A percentile compares a stretch with the other conserved stretches of the same genome.
Conservation (phyloP, 495 filamentous ascomycete species). For the Aspergillus olivimuriae region DNA sequence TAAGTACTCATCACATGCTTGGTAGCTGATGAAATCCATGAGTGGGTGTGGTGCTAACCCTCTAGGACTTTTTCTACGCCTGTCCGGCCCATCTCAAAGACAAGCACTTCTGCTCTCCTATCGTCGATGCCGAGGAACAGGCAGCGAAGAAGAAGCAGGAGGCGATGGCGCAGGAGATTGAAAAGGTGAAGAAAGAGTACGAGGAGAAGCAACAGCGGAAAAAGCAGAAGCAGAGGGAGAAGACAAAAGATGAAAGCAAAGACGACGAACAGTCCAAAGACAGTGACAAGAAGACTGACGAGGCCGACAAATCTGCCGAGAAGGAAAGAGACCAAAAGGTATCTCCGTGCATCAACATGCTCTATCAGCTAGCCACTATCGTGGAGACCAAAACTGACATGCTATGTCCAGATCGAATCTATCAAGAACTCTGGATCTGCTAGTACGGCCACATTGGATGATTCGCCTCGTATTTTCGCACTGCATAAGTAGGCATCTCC, state of each 20-base stretch:
- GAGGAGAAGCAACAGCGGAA: slow-evolving; percentile 37
- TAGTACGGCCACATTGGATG: slow-evolving; percentile 26
- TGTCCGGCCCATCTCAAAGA: slow-evolving; percentile 84
- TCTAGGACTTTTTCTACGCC: slow-evolving; percentile 83
- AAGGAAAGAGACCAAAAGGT: slow-evolving; percentile 55
- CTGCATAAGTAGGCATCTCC: slow-evolving; percentile 66
- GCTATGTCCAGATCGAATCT: slow-evolving; percentile 27
- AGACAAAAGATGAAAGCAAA: slow-evolving; percentile 31
- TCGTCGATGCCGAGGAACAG: slow-evolving; percentile 68
- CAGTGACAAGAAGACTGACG: slow-evolving; percentile 22
- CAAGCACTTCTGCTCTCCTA: slow-evolving; percentile 69
- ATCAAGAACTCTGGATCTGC: slow-evolving; percentile 27
- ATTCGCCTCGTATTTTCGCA: slow-evolving; percentile 69
- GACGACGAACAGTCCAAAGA: slow-evolving; percentile 44
- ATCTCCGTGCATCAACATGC: too few species aligned
- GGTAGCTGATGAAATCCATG: background rate
- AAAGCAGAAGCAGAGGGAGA: slow-evolving; percentile 47
- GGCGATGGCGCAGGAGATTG: slow-evolving; percentile 63
- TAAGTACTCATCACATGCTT: slow-evolving; percentile 27
- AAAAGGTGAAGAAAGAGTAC: slow-evolving; percentile 59
- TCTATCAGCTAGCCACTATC: background rate
- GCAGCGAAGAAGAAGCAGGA: slow-evolving; percentile 61
- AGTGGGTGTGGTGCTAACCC: slow-evolving; percentile 31
- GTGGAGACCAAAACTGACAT: background rate
- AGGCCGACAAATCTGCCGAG: slow-evolving; percentile 22